Evolutionary conservation across 108 stramenopile genomes (phyloP), one percentile per base, ranked within the genome.

Genomic region (Discostella stelligeroides): DNA sequence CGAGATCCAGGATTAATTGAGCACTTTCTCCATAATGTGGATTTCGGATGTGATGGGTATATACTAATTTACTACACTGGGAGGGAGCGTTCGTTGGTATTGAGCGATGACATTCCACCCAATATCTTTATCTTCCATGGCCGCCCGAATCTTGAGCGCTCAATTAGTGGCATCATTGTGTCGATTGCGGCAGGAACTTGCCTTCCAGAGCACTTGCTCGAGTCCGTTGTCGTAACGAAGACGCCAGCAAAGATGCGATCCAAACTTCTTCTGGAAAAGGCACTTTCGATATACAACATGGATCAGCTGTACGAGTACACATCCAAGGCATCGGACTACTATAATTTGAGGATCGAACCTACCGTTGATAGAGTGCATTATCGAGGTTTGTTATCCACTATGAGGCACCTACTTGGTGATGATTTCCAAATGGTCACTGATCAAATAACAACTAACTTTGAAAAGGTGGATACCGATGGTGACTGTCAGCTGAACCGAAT

Each of bases 291-390:
- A 4, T 78, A 78, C 65, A 49, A 56, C 9, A 18, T 66, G 27
- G 76, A 78, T 60, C 72, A 78, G 30, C 71, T 78, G 41, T 78
- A 67, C 45, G 76, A 78, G 18, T 78, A 59, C 34, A 41, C 71
- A 21, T 40, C 66, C 7, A 67, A 73, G 15, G 75, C 75, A 27
- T 65, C 56, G 2, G 25, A 37, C 40, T 12, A 20, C 47, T 73
- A 40, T 55, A 54, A 65, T 54, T 63, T 47, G 27, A 34, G 14
- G 46, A 29, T 47, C 38, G 56, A 47, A 21, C 47, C 34, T 2
- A 39, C 60, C 11, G 39, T 37, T 24, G 45, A 14, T 24, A 59
- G 42, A 23, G 58, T 60, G 11, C 60, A 51, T 40, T 75, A 42
- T 46, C 38, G 42, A 18, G 74, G 74, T 50, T 29, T 75, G 0